Conservation (phyloP, 1,284 basidiomycete species). For the Abortiporus biennis region DNA sequence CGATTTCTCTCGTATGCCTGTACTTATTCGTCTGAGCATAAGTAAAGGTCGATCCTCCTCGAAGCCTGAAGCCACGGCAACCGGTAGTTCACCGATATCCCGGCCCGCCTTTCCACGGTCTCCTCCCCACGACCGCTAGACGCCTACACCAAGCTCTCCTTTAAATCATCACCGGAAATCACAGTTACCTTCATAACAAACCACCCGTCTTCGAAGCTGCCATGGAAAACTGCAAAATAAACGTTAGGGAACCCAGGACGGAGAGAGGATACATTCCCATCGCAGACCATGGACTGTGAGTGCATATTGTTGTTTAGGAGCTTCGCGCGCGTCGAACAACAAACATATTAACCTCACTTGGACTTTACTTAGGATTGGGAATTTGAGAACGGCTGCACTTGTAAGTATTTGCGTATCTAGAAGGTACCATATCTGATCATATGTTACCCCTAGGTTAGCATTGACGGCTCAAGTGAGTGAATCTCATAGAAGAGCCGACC, state of each 20-base stretch:
- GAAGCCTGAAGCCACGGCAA: too few species aligned
- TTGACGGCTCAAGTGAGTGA: slow-evolving; percentile 70
- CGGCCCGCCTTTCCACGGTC: not conserved
- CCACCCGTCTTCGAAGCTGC: not conserved
- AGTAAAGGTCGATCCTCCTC: too few species aligned
- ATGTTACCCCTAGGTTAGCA: slow-evolving; percentile 45
- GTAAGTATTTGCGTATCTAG: slow-evolving; percentile 26
- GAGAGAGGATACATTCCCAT: slow-evolving; percentile 58
- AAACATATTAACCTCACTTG: slow-evolving; percentile 3
- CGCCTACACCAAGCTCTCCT: not conserved
- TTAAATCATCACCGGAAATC: not conserved
- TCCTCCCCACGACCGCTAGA: not conserved
- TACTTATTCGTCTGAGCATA: too few species aligned
- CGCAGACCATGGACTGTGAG: slow-evolving; percentile 67
- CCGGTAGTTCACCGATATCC: too few species aligned
- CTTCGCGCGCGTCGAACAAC: slow-evolving; percentile 5
- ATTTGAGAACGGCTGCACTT: slow-evolving; percentile 75
- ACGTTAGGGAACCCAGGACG: slow-evolving; percentile 23
- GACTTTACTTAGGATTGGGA: slow-evolving; percentile 54
- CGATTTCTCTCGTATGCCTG: too few species aligned
- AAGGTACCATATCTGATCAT: slow-evolving; percentile 7
- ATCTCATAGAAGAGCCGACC: not conserved
- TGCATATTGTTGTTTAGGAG: too few species aligned
- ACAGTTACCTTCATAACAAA: not conserved
- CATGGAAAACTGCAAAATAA: slow-evolving; percentile 22